Evolutionary conservation across 106 monocot species (phyloP).

Genomic region (Phalaenopsis aphrodite): DNA sequence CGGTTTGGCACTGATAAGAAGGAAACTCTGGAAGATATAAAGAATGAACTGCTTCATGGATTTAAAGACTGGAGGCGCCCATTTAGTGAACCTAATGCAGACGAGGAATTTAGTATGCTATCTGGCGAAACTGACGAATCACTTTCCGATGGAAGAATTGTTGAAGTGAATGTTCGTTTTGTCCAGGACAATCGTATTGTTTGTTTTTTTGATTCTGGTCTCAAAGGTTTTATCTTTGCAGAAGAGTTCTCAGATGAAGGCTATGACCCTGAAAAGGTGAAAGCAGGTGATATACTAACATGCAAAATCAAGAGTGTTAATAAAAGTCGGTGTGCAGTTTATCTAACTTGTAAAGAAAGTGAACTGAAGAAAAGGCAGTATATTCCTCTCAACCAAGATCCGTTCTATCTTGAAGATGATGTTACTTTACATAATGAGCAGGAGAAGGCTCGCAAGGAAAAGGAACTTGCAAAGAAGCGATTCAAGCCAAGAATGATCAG

Average conservation of each 20-base stretch:
- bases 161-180: conserved; percentile 68
- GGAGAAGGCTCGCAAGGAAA: conserved; percentile 68
- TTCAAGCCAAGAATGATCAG: conserved; percentile 92
- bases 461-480: conserved; percentile 61
- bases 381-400: conserved; percentile 25
- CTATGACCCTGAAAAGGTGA: conserved; percentile 42
- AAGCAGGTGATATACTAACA: conserved; percentile 79
- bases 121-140: conserved; percentile 97
- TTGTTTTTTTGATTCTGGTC: conserved; percentile 79
- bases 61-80: conserved; percentile 71
- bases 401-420: conserved; percentile 45
- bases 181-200: conserved; percentile 62
- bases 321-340: conserved; percentile 56
- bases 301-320: conserved; percentile 70
- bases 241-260: conserved; percentile 66
- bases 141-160: conserved; percentile 71
- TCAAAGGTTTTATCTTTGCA: conserved; percentile 53
- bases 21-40: conserved; percentile 79
- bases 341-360: conserved; percentile 63
- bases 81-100: conserved; percentile 57
- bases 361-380: conserved; percentile 34
- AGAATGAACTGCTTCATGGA: conserved; percentile 74
- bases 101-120: conserved; percentile 81
- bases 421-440: conserved; percentile 27
- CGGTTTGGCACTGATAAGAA: conserved; percentile 29